A percentile compares a stretch with the other conserved stretches of the same genome.
These are phyloP conservation scores for Rostrohypoxylon terebratum DNA, from an alignment of 495 filamentous ascomycete genomes.

Conservation along the genomic window DNA sequence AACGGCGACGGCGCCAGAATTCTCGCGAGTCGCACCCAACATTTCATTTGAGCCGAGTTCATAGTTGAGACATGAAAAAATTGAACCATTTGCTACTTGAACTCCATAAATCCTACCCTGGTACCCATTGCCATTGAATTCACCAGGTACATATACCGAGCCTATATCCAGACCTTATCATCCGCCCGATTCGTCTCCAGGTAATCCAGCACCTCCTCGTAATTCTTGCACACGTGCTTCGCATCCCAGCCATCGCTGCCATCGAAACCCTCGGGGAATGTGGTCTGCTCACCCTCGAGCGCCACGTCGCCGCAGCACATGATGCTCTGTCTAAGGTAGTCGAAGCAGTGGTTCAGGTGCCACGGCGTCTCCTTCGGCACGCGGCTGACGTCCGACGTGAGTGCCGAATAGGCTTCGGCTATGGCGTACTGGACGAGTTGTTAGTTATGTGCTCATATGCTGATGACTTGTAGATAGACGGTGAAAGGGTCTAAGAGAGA, in stretches of 20 bases:
- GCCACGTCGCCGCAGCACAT: constrained; percentile 60
- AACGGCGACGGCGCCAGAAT: background rate
- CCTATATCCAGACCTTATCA: constrained; percentile 57
- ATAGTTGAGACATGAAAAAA: constrained; percentile 35
- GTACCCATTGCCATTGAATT: background rate
- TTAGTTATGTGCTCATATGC: background rate
- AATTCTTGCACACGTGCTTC: constrained; percentile 61
- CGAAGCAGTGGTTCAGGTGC: constrained; percentile 62
- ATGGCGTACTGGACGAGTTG: constrained; percentile 48
- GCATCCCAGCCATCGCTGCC: constrained; percentile 63
- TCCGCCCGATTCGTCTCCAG: constrained; percentile 55
- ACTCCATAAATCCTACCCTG: background rate
- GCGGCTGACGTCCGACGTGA: constrained; percentile 46
- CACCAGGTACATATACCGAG: background rate
- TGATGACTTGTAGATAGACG: background rate
- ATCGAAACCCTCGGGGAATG: constrained; percentile 53
- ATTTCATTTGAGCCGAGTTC: constrained; percentile 7
- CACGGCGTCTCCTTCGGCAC: constrained; percentile 55
- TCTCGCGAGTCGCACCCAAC: background rate
- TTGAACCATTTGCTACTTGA: background rate
- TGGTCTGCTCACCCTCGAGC: constrained; percentile 59
- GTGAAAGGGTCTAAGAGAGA: too few relatives aligned
- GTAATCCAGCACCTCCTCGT: constrained; percentile 49
- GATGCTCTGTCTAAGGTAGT: constrained; percentile 61
- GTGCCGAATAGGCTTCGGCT: constrained; percentile 52